Evolutionary conservation across 2,329 filamentous ascomycete genomes (phyloP), one percentile per base, ranked within the genome.

Genomic region (Cadophora gregata): DNA sequence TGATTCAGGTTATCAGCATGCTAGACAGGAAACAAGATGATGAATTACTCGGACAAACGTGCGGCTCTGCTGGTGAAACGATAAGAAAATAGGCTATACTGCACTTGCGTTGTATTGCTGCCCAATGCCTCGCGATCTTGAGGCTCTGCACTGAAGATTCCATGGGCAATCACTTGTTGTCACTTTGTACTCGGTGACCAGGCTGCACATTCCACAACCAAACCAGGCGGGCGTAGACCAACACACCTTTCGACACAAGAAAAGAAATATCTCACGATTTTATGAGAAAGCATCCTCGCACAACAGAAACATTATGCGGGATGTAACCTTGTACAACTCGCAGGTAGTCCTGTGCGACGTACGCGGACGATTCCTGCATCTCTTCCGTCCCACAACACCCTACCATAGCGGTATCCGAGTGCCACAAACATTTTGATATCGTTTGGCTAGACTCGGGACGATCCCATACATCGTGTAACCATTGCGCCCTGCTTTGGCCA

Each of bases 371-470:
- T 27, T 29, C 29, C 58, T 45, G 58, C 21, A 60, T 47, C 58
- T 60, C 38, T 48, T 24, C 42, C 24, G 24, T 60, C 24, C 58
- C 58, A 38, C 58, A 60, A 16, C 24, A 59, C 47, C 62, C 21
- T 55, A 25, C 42, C 42, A 50, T 31, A n/a, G 27, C 19, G 59
- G 50, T 31, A 63, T 63, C 51, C 50, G 51, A 45, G 62, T 58
- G 38, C 38, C 58, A 60, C 27, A 55, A 38, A 63, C 25, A 29
- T 55, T 45, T 6, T 31, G 12, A 25, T 5, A 19, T 29, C 33
- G 48, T 65, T 61, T 65, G 63, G 63, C 56, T 53, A 51, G 47
- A 36, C 33, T 60, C 55, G 55, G 56, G 47, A 60, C 27, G 56
- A 64, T 64, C 45, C 25, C 29, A n/a, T 53, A n/a, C 48, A 48